These are phyloP conservation scores for Nyctanthes arbortristis DNA, from an alignment of 257 asterid species.

Conservation along the genomic window DNA sequence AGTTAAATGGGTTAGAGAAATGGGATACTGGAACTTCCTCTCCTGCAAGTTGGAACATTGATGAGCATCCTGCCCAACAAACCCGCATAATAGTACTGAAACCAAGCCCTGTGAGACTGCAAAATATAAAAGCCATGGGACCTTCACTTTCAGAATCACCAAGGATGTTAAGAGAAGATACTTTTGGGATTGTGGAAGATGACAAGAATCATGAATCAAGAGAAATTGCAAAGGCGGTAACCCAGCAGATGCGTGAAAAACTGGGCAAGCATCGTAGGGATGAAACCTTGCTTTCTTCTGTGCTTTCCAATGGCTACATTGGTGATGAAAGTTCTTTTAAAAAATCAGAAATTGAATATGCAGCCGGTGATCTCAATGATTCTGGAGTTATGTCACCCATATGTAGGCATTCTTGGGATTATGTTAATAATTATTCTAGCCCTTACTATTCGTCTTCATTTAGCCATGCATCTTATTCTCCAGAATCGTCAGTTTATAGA, in stretches of 20 bases:
- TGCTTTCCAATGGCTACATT: conserved; percentile 68
- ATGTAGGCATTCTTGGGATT: conserved; percentile 96
- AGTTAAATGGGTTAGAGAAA: conserved; percentile 38
- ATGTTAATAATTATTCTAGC: conserved; percentile 66
- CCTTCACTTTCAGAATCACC: conserved; percentile 58
- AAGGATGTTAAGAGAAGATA: conserved; percentile 41
- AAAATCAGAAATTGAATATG: conserved; percentile 73
- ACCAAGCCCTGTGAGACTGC: conserved; percentile 66
- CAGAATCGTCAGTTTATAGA: conserved; percentile 84
- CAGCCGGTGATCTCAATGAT: conserved; percentile 68
- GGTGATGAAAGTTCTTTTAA: conserved; percentile 87
- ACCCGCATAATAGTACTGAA: conserved; percentile 94
- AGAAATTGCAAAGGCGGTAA: conserved; percentile 76
- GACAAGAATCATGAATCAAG: conserved; percentile 69
- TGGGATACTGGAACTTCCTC: conserved; percentile 38
- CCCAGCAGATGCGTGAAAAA: conserved; percentile 70
- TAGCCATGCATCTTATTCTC: conserved; percentile 85
- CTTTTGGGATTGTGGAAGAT: conserved; percentile 54
- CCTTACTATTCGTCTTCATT: conserved; percentile 71
- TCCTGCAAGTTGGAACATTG: conserved; percentile 49
- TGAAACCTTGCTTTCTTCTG: conserved; percentile 69
- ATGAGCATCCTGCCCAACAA: conserved; percentile 59
- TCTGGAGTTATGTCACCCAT: conserved; percentile 81
- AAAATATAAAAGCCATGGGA: conserved; percentile 41
- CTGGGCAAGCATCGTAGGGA: conserved; percentile 44